A percentile compares a stretch with the other conserved stretches of the same genome.
Conservation (phyloP, 768 basidiomycete species). For the Phylloporus sp. region DNA sequence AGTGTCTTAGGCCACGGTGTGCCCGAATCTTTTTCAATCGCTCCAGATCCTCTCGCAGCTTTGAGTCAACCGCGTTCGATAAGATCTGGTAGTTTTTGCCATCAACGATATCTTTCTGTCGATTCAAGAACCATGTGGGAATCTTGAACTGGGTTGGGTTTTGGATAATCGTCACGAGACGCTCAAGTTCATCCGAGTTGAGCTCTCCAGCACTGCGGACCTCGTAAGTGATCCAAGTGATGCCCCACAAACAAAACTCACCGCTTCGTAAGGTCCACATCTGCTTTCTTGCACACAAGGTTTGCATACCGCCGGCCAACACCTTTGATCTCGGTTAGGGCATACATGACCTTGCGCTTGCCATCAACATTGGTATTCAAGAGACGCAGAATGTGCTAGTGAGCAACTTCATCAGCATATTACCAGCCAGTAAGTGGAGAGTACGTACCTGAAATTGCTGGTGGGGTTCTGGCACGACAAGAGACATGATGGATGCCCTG, state of each 20-base stretch:
- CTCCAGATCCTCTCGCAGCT: constrained; percentile 97
- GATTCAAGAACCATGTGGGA: constrained; percentile 98
- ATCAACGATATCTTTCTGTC: constrained; percentile 96
- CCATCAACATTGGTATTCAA: constrained; percentile 99
- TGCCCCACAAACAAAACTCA: constrained; percentile 38
- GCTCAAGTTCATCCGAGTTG: constrained; percentile 99
- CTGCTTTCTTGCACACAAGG: constrained; percentile 99
- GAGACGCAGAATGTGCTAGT: constrained; percentile 96
- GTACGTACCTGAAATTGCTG: constrained; percentile 85
- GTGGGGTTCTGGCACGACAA: constrained; percentile 93
- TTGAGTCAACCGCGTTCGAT: constrained; percentile 95
- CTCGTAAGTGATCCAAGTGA: constrained; percentile 3
- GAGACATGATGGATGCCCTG: constrained; percentile 66
- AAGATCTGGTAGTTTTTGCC: constrained; percentile 96
- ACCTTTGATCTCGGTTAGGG: constrained; percentile 99
- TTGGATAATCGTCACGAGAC: constrained; percentile 98
- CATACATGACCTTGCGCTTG: constrained; percentile 99
- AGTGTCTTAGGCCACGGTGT: constrained; percentile 90
- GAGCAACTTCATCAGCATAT: constrained; percentile 2
- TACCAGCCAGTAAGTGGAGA: neutral
- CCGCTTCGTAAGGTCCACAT: constrained; percentile 99
- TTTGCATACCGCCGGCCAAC: constrained; percentile 98
- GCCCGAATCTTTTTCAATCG: constrained; percentile 98
- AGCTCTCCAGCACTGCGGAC: constrained; percentile 87
- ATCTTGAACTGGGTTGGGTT: constrained; percentile 99